phyloP scores from a whole-genome alignment of 2,329 filamentous ascomycete species.

The Epichloe glyceriae region DNA sequence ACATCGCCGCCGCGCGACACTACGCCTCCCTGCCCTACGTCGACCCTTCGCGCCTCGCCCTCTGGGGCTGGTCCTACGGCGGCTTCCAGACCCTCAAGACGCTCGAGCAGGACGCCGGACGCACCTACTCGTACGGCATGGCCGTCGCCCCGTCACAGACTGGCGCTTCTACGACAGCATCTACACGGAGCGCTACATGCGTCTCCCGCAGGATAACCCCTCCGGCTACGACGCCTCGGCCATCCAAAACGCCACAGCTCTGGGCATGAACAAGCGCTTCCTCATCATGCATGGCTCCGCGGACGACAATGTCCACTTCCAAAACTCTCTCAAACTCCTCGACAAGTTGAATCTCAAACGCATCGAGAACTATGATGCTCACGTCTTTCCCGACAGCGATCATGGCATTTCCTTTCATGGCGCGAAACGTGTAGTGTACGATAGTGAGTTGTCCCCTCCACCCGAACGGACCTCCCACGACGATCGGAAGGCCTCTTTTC shows the following conservation, averaged over 20 bases:
- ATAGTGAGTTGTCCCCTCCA: slow-evolving; percentile 48
- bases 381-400: slow-evolving; percentile 92
- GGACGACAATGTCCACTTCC: slow-evolving; percentile 95
- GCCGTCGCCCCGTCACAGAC: slow-evolving; percentile 94
- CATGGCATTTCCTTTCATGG: slow-evolving; percentile 93
- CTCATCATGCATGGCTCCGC: slow-evolving; percentile 92
- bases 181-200: slow-evolving; percentile 96
- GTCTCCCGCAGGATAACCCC: slow-evolving; percentile 72
- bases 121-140: slow-evolving; percentile 94
- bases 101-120: slow-evolving; percentile 76
- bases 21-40: slow-evolving; percentile 76
- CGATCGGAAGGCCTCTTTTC: slow-evolving; percentile 1
- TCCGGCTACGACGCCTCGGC: slow-evolving; percentile 64
- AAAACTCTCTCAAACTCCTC: slow-evolving; percentile 78
- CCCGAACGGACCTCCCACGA: too few species aligned
- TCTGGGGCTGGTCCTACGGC: slow-evolving; percentile 98
- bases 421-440: slow-evolving; percentile 80
- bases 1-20: slow-evolving; percentile 78
- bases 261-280: slow-evolving; percentile 71
- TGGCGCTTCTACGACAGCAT: slow-evolving; percentile 93
- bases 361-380: slow-evolving; percentile 90
- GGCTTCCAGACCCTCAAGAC: slow-evolving; percentile 94
- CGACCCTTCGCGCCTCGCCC: slow-evolving; percentile 68
- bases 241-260: slow-evolving; percentile 60
- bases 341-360: slow-evolving; percentile 72